Conservation (phyloP, 345 rosid species). For the Dovyalis caffra region DNA sequence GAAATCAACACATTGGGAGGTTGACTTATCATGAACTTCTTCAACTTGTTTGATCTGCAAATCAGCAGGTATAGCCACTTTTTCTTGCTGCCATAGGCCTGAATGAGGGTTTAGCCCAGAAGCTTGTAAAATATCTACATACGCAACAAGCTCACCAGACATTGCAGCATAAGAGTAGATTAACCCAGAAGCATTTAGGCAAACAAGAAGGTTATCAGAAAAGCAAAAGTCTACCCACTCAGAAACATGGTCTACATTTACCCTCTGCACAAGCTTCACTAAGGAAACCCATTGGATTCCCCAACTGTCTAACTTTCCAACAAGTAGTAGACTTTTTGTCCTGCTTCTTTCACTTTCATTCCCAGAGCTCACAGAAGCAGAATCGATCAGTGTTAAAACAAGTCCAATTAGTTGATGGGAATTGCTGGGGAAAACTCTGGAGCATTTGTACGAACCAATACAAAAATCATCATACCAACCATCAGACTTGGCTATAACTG, state of each 20-base stretch:
- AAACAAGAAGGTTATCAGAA: conserved; percentile 80
- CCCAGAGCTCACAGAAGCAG: conserved; percentile 30
- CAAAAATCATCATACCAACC: conserved; percentile 28
- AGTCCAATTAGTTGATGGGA: conserved; percentile 78
- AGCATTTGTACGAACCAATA: conserved; percentile 54
- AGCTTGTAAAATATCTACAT: conserved; percentile 51
- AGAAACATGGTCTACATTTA: conserved; percentile 29
- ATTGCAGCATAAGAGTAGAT: conserved; percentile 55
- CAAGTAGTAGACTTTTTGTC: conserved; percentile 46
- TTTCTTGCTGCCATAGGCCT: conserved; percentile 32
- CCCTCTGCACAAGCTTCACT: conserved; percentile 54
- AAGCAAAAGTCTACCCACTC: conserved; percentile 86
- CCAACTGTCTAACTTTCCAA: conserved; percentile 54
- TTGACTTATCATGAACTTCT: conserved; percentile 31
- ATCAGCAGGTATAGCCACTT: conserved; percentile 26
- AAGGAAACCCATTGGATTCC: conserved; percentile 86
- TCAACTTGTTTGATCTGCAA: conserved; percentile 28
- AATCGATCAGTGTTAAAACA: conserved; percentile 46
- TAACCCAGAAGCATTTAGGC: conserved; percentile 70
- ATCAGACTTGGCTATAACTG: conserved; percentile 28
- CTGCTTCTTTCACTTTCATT: conserved; percentile 36
- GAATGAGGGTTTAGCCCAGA: conserved; percentile 43
- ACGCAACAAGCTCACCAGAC: conserved; percentile 67
- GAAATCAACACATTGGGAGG: conserved; percentile 24
- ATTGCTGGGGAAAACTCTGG: conserved; percentile 72